Conservation (phyloP, 768 basidiomycete species). For the Cystofilobasidium macerans region DNA sequence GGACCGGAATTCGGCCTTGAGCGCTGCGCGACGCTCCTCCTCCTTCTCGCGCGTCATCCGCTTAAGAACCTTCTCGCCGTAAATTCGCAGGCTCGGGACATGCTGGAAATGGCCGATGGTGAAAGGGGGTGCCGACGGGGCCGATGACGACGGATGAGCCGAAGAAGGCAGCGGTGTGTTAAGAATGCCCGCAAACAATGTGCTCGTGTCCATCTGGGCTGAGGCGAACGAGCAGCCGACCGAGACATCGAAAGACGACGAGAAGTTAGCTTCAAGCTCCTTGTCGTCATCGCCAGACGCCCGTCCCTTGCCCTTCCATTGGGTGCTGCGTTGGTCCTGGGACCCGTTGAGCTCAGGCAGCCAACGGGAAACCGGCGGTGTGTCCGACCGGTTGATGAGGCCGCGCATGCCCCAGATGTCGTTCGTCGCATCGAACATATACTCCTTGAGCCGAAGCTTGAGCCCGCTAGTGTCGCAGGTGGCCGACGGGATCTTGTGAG, state of each 20-base stretch:
- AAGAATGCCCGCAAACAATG: not conserved
- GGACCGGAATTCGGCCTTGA: not conserved
- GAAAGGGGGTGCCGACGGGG: conserved; percentile 5
- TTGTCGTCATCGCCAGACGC: not conserved
- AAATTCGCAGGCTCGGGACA: not conserved
- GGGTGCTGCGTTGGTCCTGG: not conserved
- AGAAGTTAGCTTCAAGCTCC: not conserved
- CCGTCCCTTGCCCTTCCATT: not conserved
- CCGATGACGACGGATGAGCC: not conserved
- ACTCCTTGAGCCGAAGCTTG: conserved; percentile 9
- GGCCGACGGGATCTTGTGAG: not conserved
- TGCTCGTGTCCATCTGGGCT: not conserved
- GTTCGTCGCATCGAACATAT: not conserved
- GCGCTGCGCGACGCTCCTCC: not conserved
- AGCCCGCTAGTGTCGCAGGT: not conserved
- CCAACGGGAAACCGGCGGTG: not conserved
- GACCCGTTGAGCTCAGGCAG: not conserved
- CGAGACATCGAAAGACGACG: not conserved
- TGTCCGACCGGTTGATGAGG: not conserved
- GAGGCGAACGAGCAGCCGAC: not conserved
- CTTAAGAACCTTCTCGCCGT: conserved; percentile 10
- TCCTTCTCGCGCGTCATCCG: not conserved
- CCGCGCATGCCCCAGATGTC: not conserved
- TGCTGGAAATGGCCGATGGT: conserved; percentile 11
- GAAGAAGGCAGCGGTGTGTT: not conserved